Base-by-base conservation (phyloP, 768 basidiomycete genomes). In the Kwoniella pini region DNA sequence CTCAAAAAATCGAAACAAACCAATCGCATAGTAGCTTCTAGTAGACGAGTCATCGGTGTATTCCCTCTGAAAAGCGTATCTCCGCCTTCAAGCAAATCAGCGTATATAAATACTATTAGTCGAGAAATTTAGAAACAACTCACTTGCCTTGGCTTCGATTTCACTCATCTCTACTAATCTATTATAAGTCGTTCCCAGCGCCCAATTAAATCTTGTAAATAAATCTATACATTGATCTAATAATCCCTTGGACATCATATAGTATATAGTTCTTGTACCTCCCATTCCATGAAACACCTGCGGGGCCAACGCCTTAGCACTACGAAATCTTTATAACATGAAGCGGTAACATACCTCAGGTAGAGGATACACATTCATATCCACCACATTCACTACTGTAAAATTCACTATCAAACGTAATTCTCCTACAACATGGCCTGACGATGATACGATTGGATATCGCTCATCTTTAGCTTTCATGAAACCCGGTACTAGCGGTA, bases 1-100 rank as follows among this genome's bases (percentile, higher is more conserved):
- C 33, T 17, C 9, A 68, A 38, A 24, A 68, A 64, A 17, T 57
- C 58, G 5, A 30, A 26, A 28, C 60, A 58, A 1, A 48, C 30
- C 15, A 68, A 43, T 21, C 66, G 39, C 62, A 68, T 60, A 1
- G 55, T 43, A 31, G 66, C 40, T 46, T 68, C 66, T 17, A 68
- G 54, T 3, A 61, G 27, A 21, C 63, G 50, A 10, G 66, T 49
- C 15, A 68, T 39, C 1, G 66, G 66, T 15, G 66, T 60, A 27
- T 61, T 62, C 4, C 51, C 51, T 44, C 66, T 31, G 50, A 68
- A 64, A 15, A 68, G 45, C 24, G 62, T 68, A 10, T 54, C 54
- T 33, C 56, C 52, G 33, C 36, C 66, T 68, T 49, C n/a, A 15
- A n/a, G n/a, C n/a, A n/a, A n/a, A n/a, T n/a, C n/a, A n/a, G n/a